Conservation (phyloP, 257 asterid species). For the Solanum pennellii region DNA sequence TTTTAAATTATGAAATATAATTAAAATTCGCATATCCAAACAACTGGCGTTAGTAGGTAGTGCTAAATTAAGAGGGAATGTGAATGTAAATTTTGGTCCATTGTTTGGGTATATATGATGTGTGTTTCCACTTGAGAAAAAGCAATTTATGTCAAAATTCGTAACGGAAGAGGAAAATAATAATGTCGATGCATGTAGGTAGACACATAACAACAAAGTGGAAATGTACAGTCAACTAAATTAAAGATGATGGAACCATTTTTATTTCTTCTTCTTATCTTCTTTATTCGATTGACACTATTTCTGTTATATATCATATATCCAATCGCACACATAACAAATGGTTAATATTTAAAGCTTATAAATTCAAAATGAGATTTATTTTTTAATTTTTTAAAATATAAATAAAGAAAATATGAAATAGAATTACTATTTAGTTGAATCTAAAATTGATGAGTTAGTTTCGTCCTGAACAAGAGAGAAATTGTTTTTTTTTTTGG, state of each 20-base stretch:
- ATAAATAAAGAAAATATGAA: not conserved
- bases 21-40: not conserved
- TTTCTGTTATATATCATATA: not conserved
- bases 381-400: too few relatives aligned
- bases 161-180: not conserved
- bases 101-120: not conserved
- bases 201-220: not conserved
- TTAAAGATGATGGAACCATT: not conserved
- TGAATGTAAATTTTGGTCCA: not conserved
- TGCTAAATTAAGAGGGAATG: not conserved
- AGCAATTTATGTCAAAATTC: not conserved
- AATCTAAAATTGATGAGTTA: too few relatives aligned
- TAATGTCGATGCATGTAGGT: not conserved
- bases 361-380: too few relatives aligned
- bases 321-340: not conserved
- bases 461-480: not conserved
- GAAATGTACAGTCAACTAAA: not conserved
- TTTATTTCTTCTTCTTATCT: not conserved
- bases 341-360: not conserved
- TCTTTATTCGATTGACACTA: not conserved
- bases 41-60: not conserved
- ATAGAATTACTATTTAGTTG: too few relatives aligned
- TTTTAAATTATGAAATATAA: too few relatives aligned
- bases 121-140: not conserved
- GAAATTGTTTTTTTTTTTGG: not conserved